Evolutionary conservation across 202 grass and related monocot species (phyloP).

Genomic region (Zoysia matrella): DNA sequence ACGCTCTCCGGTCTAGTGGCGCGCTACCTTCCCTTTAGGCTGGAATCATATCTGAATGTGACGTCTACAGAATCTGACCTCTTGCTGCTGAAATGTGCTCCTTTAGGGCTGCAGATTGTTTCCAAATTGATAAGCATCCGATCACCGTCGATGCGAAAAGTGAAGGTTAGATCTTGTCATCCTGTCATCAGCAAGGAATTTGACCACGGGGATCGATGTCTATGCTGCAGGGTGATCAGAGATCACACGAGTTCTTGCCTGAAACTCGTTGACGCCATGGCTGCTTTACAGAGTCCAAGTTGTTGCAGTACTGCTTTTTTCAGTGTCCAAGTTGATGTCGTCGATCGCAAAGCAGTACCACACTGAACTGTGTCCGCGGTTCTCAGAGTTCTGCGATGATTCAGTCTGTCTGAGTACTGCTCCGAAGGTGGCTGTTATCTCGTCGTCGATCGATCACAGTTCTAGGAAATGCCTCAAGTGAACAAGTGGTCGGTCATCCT

Average conservation of each 20-base stretch:
- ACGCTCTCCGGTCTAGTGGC: background rate
- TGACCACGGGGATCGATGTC: too few relatives aligned
- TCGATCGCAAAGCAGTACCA: background rate
- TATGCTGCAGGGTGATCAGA: background rate
- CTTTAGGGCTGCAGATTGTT: background rate
- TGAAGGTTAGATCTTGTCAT: conserved; percentile 10
- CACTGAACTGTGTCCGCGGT: background rate
- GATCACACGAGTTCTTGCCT: conserved; percentile 17
- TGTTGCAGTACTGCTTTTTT: background rate
- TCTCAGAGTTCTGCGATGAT: background rate
- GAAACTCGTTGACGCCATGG: background rate
- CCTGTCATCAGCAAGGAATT: background rate
- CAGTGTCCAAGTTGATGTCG: background rate
- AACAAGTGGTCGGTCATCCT: background rate
- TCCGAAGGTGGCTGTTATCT: background rate
- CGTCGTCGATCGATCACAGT: too few relatives aligned
- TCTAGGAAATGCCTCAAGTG: background rate
- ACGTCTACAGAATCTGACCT: conserved; percentile 18
- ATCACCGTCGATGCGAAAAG: background rate
- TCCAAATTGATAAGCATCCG: background rate
- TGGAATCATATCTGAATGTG: conserved; percentile 43
- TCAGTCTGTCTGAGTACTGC: too few relatives aligned
- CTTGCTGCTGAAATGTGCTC: background rate
- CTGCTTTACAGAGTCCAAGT: background rate
- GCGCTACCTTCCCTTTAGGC: conserved; percentile 18